Conservation (phyloP, 2,329 filamentous ascomycete species). For the Xylaria sp. region DNA sequence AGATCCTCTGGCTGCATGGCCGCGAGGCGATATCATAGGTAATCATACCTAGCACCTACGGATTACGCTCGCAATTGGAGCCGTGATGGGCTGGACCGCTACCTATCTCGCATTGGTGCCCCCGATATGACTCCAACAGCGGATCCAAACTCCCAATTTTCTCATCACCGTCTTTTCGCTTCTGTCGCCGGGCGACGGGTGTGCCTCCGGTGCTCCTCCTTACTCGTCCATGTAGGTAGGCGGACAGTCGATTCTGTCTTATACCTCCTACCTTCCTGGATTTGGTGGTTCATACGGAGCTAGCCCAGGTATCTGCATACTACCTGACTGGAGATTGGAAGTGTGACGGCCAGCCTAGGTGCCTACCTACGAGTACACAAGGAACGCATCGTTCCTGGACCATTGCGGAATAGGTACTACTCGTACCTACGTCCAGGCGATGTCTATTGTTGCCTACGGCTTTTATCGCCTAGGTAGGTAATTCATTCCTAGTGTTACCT, state of each 20-base stretch:
- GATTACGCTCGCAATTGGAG: neutral
- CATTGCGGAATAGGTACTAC: neutral
- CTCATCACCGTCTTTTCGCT: neutral
- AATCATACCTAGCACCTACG: too few relatives aligned
- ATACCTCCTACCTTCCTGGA: too few relatives aligned
- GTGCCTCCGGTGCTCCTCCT: constrained; percentile 1
- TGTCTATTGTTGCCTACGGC: neutral
- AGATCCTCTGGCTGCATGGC: constrained; percentile 13
- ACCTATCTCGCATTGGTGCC: constrained; percentile 12
- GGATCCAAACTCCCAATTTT: neutral
- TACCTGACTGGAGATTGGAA: neutral
- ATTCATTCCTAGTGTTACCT: neutral
- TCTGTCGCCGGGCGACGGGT: neutral
- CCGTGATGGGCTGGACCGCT: constrained; percentile 11
- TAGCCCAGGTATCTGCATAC: neutral
- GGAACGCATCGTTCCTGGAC: constrained; percentile 3
- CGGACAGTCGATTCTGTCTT: too few relatives aligned
- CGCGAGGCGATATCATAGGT: constrained; percentile 7
- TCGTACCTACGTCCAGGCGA: neutral
- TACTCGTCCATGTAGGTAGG: too few relatives aligned
- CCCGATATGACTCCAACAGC: constrained; percentile 6
- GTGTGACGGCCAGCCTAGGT: constrained; percentile 11
- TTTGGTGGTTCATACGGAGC: neutral
- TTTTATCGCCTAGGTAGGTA: neutral
- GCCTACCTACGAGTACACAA: neutral